Conservation (phyloP, 352 stramenopile genomes). For the Phytopythium helicoides region DNA sequence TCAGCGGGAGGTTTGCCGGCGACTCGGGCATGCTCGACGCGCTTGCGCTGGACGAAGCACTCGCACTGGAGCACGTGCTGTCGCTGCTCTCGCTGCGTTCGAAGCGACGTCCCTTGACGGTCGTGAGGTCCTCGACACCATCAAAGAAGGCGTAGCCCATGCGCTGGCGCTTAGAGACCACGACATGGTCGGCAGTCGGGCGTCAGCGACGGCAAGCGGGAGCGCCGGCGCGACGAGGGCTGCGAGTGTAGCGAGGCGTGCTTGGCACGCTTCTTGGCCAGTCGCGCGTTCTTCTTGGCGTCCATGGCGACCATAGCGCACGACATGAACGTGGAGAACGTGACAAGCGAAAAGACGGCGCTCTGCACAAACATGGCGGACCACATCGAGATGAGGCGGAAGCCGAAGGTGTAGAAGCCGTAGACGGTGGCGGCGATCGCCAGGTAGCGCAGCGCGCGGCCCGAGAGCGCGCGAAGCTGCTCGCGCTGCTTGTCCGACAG, state of each 20-base stretch:
- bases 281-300: slow-evolving; percentile 3
- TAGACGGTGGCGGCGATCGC: slow-evolving; percentile 22
- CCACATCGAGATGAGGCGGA: slow-evolving; percentile 23
- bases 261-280: too few relatives aligned
- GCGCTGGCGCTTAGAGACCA: slow-evolving; percentile 6
- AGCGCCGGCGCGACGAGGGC: background rate
- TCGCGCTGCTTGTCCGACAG: slow-evolving; percentile 18
- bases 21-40: slow-evolving; percentile 2
- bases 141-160: slow-evolving; percentile 11
- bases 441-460: slow-evolving; percentile 23
- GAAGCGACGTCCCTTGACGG: slow-evolving; percentile 5
- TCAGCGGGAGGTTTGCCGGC: slow-evolving; percentile 18
- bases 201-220: slow-evolving; percentile 26
- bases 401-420: slow-evolving; percentile 23
- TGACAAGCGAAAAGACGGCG: slow-evolving; percentile 39
- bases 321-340: slow-evolving; percentile 48
- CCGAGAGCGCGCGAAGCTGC: slow-evolving; percentile 11
- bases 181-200: slow-evolving; percentile 5
- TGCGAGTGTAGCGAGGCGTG: slow-evolving; percentile 1
- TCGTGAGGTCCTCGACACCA: background rate
- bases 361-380: slow-evolving; percentile 24
- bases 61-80: background rate
- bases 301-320: slow-evolving; percentile 37
- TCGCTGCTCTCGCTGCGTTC: background rate
- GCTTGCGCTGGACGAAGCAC: background rate